Evolutionary conservation across 2,329 filamentous ascomycete genomes (phyloP).

Genomic region (Trichoderma arundinaceum): DNA sequence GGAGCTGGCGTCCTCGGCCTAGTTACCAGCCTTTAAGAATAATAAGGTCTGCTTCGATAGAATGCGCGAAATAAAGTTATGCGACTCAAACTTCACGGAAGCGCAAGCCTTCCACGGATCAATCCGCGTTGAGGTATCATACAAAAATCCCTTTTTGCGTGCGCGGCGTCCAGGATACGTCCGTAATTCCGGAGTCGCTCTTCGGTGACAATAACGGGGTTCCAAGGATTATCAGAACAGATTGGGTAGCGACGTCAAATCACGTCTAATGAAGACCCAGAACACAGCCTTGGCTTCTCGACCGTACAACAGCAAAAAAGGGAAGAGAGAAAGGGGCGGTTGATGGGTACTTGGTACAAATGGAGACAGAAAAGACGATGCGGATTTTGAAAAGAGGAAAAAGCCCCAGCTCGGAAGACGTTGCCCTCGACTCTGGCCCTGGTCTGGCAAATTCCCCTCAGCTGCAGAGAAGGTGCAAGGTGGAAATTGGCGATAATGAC

Average conservation of each 20-base stretch:
- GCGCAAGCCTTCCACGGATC: slow-evolving; percentile 23
- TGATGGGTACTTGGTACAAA: slow-evolving; percentile 24
- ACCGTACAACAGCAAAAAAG: slow-evolving; percentile 11
- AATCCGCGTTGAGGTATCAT: slow-evolving; percentile 34
- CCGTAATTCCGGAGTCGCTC: slow-evolving; percentile 21
- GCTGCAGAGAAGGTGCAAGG: slow-evolving; percentile 31
- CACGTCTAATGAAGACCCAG: slow-evolving; percentile 25
- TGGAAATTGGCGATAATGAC: slow-evolving; percentile 32
- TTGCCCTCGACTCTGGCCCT: slow-evolving; percentile 15
- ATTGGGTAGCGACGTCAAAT: slow-evolving; percentile 20
- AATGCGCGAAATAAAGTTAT: slow-evolving; percentile 36
- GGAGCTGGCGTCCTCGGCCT: slow-evolving; percentile 34
- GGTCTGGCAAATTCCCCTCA: slow-evolving; percentile 30
- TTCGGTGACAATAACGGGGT: slow-evolving; percentile 18
- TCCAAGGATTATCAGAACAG: slow-evolving; percentile 20
- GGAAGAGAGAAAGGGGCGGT: background rate
- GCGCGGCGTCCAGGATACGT: slow-evolving; percentile 13
- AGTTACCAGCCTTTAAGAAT: slow-evolving; percentile 32
- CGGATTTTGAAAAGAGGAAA: slow-evolving; percentile 20
- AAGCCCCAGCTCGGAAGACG: slow-evolving; percentile 19
- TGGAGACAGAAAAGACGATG: slow-evolving; percentile 27
- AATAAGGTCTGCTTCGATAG: slow-evolving; percentile 33
- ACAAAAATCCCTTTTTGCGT: slow-evolving; percentile 20
- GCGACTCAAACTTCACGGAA: slow-evolving; percentile 27
- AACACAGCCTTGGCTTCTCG: slow-evolving; percentile 16